These are phyloP conservation scores for Arachis stenosperma DNA, from an alignment of 306 rosid species.

Conservation along the genomic window DNA sequence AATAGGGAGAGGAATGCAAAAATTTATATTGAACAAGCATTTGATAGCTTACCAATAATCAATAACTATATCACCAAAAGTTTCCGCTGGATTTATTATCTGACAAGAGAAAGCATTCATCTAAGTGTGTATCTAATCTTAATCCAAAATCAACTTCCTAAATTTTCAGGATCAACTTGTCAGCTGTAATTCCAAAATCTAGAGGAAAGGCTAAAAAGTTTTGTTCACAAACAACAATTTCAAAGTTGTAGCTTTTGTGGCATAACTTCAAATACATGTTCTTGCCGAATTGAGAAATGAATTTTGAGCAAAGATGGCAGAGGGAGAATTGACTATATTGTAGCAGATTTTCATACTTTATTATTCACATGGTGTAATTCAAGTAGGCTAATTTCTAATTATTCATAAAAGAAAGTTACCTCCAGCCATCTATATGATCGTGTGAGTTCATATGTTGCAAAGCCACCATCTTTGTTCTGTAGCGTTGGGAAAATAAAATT, in stretches of 20 bases:
- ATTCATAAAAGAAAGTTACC: conserved; percentile 54
- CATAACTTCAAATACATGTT: conserved; percentile 31
- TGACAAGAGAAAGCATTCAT: conserved; percentile 47
- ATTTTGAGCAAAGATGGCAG: not conserved
- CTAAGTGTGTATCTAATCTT: conserved; percentile 20
- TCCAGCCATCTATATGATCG: conserved; percentile 93
- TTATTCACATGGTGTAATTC: not conserved
- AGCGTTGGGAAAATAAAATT: conserved; percentile 2
- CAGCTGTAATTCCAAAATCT: conserved; percentile 25
- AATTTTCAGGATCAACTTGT: conserved; percentile 24
- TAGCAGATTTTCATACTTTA: conserved; percentile 11
- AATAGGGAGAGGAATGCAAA: conserved; percentile 9
- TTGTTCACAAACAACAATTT: conserved; percentile 34
- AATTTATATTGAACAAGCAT: conserved; percentile 38
- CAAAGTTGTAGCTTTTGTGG: conserved; percentile 19
- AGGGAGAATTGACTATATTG: conserved; percentile 17
- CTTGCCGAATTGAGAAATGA: conserved; percentile 22
- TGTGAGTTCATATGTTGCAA: conserved; percentile 90
- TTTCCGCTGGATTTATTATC: conserved; percentile 93
- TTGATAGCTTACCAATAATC: conserved; percentile 84
- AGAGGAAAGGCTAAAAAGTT: conserved; percentile 8
- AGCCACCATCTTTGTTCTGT: conserved; percentile 85
- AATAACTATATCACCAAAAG: conserved; percentile 94
- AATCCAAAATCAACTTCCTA: conserved; percentile 11
- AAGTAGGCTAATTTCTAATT: conserved; percentile 16